Evolutionary conservation across 495 filamentous ascomycete species (phyloP).

Genomic region (Patellaria atrata): DNA sequence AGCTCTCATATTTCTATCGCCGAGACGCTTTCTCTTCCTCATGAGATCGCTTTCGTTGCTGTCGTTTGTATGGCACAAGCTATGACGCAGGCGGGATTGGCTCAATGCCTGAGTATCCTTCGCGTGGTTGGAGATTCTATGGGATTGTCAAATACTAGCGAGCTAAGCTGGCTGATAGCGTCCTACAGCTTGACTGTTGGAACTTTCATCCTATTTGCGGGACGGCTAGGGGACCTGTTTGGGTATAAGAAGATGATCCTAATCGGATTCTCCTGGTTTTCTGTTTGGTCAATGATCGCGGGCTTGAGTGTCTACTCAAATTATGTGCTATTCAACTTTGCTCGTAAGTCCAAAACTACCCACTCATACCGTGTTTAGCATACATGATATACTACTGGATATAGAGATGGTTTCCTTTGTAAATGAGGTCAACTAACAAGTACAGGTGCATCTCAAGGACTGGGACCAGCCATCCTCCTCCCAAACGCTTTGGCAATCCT

Average conservation of each 20-base stretch:
- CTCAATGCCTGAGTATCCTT: constrained; percentile 16
- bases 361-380: no score
- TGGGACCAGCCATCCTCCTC: constrained; percentile 38
- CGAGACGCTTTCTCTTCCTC: constrained; percentile 19
- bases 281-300: constrained; percentile 8
- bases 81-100: constrained; percentile 12
- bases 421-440: no score
- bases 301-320: constrained; percentile 25
- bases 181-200: constrained; percentile 17
- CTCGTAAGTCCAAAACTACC: no score
- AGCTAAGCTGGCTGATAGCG: constrained; percentile 18
- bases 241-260: constrained; percentile 17
- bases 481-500: constrained; percentile 38
- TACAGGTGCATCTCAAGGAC: constrained; percentile 31
- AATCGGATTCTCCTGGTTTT: constrained; percentile 15
- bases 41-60: constrained; percentile 31
- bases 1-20: no score
- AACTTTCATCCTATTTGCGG: constrained; percentile 17
- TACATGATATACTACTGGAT: no score
- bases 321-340: constrained; percentile 31
- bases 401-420: no score
- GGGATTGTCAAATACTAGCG: constrained; percentile 14
- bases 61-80: constrained; percentile 34
- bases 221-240: constrained; percentile 17
- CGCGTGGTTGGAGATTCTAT: constrained; percentile 13